Evolutionary conservation across 371 early-diverging fungal genomes (phyloP), one percentile per base, ranked within the genome.

Genomic region (Vittaforma corneae): DNA sequence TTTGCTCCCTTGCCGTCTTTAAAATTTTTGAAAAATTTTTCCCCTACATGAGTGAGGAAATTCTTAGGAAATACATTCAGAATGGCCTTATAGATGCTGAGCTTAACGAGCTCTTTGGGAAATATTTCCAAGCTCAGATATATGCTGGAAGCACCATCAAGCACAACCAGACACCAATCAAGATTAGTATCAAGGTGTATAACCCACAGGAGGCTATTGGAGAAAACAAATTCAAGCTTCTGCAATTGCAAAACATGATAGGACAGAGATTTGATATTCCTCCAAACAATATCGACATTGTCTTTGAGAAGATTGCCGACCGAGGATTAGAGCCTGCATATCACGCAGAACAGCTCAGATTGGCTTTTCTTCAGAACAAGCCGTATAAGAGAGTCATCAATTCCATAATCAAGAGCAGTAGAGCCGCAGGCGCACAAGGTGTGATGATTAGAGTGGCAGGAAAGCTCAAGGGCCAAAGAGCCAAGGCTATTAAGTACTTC

Each of bases 381-480:
- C 93, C 93, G 71, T 93, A 95, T 77, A 69, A 67, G 34, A 82
- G 94, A 75, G 96, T 93, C 56, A 89, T 90, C 81, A 91, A 95
- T 85, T 87, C 89, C 83, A 93, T 93, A 64, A 85, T 98, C 77
- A 91, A 95, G 75, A 90, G 89, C 85, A 88, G 91, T 71, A 95
- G 93, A 91, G 92, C 92, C 83, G 88, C 92, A 77, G 96, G 96
- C 74, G 99, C 94, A 82, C 94, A 94, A 86, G 99, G 99, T 81
- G 90, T 89, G 80, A 92, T 93, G 81, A 93, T 98, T 56, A 87
- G 95, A 75, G 90, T 98, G 70, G 91, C 93, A 71, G 99, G 99
- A 76, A 98, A 98, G 88, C 86, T 97, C 65, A 93, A 96, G 82
- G 99, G 91, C 81, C 95, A 94, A 63, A 93, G 99, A 88, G 99